Base-by-base conservation (phyloP, 371 early-diverging fungal species). In the Mucor piriformis region DNA sequence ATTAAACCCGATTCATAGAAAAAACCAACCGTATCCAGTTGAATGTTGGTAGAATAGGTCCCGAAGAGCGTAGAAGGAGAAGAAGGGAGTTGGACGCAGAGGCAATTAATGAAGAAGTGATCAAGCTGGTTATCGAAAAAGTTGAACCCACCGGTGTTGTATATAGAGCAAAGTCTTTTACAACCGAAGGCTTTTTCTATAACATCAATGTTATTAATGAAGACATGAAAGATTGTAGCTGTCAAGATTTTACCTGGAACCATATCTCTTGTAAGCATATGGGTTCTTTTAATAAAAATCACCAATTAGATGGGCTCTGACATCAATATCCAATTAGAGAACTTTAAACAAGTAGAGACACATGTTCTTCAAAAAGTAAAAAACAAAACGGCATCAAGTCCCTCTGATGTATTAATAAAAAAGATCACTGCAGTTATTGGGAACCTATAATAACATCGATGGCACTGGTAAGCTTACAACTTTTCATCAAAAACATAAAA, bases 11-110 rank as follows among this genome's bases (percentile, higher is more conserved):
- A 47, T 54, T 20, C 33, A 3, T 27, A 1, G 3, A 27, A 0
- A 54, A 32, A 12, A 23, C 33, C 2, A 6, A 32, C 6, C 15
- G 54, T 8, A 2, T 44, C 0, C 27, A 3, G 18, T 34, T 54
- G 33, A 54, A 43, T 18, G 44, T 54, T 12, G 43, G 44, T 20
- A 24, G 44, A 29, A 54, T 54, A 33, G 44, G 44, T 1, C 54
- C 54, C 6, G 46, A 55, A 33, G 55, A 55, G 46, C 16, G 42
- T 20, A 55, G 54, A 43, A 44, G 16, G 46, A n/a, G 2, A n/a
- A n/a, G n/a, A n/a, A n/a, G n/a, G n/a, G n/a, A n/a, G n/a, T n/a
- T n/a, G n/a, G n/a, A n/a, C n/a, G 56, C 20, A 6, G 47, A 29
- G n/a, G 11, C 6, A 5, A 54, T 51, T 13, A 51, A 37, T 13